These are phyloP conservation scores for Phytophthora idaei DNA, from an alignment of 352 stramenopile genomes.

Conservation along the genomic window DNA sequence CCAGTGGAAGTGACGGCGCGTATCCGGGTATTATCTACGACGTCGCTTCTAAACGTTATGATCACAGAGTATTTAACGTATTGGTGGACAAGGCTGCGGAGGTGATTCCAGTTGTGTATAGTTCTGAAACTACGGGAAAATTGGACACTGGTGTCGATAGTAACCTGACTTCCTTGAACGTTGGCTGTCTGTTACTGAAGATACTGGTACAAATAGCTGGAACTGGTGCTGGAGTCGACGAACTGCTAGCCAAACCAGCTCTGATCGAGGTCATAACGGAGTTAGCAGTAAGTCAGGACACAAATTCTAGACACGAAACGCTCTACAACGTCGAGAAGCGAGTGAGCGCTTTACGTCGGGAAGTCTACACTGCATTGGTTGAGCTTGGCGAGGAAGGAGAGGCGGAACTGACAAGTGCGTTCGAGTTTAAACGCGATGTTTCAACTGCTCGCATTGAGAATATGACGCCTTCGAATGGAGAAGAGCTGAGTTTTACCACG, in stretches of 20 bases:
- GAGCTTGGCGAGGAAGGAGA: conserved; percentile 40
- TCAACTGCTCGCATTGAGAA: conserved; percentile 4
- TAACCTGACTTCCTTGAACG: conserved; percentile 10
- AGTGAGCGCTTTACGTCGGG: conserved; percentile 47
- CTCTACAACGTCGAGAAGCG: conserved; percentile 45
- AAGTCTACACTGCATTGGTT: conserved; percentile 50
- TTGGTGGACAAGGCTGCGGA: conserved; percentile 31
- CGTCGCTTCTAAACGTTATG: neutral
- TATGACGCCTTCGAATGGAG: neutral
- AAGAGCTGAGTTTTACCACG: conserved; percentile 1
- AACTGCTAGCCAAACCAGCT: conserved; percentile 19
- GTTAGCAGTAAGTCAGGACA: conserved; percentile 26
- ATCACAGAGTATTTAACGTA: conserved; percentile 2
- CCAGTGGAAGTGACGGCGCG: neutral
- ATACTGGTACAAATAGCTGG: conserved; percentile 27
- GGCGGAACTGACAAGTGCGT: conserved; percentile 25
- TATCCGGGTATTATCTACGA: conserved; percentile 20
- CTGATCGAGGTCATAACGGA: conserved; percentile 23
- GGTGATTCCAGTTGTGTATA: conserved; percentile 22
- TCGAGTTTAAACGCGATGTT: conserved; percentile 1
- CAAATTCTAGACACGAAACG: conserved; percentile 34
- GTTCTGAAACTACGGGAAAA: neutral
- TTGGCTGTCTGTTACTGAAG: conserved; percentile 32
- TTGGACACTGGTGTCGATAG: neutral
- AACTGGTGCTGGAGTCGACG: conserved; percentile 5